Percentiles rank a stretch among this genome's conserved stretches.
These are phyloP conservation scores for Gossypium armourianum DNA, from an alignment of 441 rosid species.

Conservation along the genomic window DNA sequence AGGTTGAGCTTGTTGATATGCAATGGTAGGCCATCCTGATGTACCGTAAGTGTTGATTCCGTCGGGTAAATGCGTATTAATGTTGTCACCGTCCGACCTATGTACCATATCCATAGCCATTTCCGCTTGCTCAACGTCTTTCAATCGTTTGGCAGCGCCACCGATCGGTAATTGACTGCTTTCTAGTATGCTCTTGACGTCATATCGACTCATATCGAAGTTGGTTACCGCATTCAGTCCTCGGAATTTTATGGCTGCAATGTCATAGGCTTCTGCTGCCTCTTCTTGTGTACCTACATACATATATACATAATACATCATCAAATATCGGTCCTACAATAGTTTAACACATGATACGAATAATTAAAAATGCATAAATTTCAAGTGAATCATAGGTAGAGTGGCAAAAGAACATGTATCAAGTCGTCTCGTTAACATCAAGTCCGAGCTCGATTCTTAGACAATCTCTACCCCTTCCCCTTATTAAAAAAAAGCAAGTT, in stretches of 20 bases:
- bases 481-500: no score
- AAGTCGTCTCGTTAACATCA: no score
- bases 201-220: slow-evolving; percentile 81
- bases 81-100: slow-evolving; percentile 12
- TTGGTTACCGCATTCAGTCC: slow-evolving; percentile 87
- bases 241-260: slow-evolving; percentile 85
- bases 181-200: slow-evolving; percentile 70
- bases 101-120: slow-evolving; percentile 15
- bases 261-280: slow-evolving; percentile 94
- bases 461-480: no score
- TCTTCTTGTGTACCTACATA: slow-evolving; percentile 83
- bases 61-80: slow-evolving; percentile 18
- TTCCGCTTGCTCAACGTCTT: slow-evolving; percentile 36
- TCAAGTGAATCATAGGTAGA: no score
- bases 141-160: slow-evolving; percentile 58
- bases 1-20: slow-evolving; percentile 36
- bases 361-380: no score
- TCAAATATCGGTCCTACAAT: no score
- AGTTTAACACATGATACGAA: no score
- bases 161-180: slow-evolving; percentile 77
- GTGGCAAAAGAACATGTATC: no score
- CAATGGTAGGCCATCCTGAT: slow-evolving; percentile 33
- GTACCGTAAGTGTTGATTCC: slow-evolving; percentile 21
- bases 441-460: no score
- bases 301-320: neutral